Conservation (phyloP, 2,329 filamentous ascomycete species). For the Trichoderma sp. region DNA sequence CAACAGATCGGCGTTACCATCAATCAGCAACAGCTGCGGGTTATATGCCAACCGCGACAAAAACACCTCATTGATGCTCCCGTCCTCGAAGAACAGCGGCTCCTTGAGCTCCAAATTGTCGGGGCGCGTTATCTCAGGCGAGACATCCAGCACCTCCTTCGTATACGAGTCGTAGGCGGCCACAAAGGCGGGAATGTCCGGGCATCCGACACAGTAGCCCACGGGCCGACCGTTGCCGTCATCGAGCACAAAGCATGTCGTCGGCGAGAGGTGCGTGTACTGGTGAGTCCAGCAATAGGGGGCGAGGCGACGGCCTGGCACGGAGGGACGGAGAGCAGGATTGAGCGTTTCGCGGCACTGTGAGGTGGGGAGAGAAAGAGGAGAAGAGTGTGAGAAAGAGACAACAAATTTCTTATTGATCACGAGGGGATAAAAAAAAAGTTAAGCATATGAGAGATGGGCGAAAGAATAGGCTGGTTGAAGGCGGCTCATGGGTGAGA, state of each 20-base stretch:
- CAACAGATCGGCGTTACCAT: constrained; percentile 36
- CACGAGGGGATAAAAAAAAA: not conserved
- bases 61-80: constrained; percentile 29
- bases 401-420: not conserved
- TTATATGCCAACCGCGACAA: constrained; percentile 45
- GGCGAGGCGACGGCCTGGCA: constrained; percentile 37
- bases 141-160: constrained; percentile 33
- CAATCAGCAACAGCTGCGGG: constrained; percentile 39
- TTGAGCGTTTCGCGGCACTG: constrained; percentile 51
- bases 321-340: constrained; percentile 39
- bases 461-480: too few relatives aligned
- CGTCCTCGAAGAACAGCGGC: constrained; percentile 32
- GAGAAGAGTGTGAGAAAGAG: not conserved
- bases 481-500: not conserved
- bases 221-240: constrained; percentile 44
- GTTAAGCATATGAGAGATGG: not conserved
- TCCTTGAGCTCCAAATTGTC: constrained; percentile 31
- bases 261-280: constrained; percentile 46
- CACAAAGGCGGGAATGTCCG: constrained; percentile 43
- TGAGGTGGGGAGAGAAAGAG: not conserved
- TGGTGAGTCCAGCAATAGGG: constrained; percentile 54
- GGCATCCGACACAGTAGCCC: constrained; percentile 50
- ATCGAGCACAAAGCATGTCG: constrained; percentile 48
- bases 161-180: constrained; percentile 41
- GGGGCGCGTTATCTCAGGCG: constrained; percentile 26